Conservation (phyloP, 768 basidiomycete species). For the Boletus fagicola region DNA sequence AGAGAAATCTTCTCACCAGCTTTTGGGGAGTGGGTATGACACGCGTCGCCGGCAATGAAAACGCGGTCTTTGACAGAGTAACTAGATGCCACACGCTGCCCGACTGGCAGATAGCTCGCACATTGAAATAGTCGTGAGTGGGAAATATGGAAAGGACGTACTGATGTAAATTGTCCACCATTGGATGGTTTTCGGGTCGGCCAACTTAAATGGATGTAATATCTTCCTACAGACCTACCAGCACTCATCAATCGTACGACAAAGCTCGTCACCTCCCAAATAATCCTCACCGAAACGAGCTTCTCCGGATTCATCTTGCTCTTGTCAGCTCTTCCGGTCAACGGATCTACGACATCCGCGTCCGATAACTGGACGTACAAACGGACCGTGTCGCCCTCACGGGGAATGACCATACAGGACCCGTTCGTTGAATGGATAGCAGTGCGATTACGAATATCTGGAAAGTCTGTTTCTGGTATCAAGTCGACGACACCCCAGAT, state of each 20-base stretch:
- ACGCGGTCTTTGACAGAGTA: conserved; percentile 62
- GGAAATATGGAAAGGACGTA: conserved; percentile 30
- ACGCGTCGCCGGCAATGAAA: conserved; percentile 78
- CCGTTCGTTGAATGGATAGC: conserved; percentile 69
- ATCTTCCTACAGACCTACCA: conserved; percentile 53
- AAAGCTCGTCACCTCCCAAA: too few species aligned
- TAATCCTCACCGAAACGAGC: conserved; percentile 47
- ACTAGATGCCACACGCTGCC: conserved; percentile 67
- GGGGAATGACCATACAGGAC: conserved; percentile 72
- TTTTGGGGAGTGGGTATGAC: conserved; percentile 67
- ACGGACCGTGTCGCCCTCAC: conserved; percentile 65
- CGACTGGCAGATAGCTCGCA: conserved; percentile 42
- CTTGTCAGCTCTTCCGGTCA: conserved; percentile 54
- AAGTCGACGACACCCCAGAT: conserved; percentile 84
- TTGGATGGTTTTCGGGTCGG: conserved; percentile 48
- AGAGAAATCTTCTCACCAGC: conserved; percentile 40
- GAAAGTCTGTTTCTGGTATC: conserved; percentile 70
- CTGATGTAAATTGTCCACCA: conserved; percentile 78
- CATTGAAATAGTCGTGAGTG: background rate
- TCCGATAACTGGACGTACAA: conserved; percentile 69
- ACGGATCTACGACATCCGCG: conserved; percentile 42
- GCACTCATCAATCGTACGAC: background rate
- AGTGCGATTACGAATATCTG: conserved; percentile 65
- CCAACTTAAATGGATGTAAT: conserved; percentile 54
- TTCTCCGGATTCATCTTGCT: conserved; percentile 46